Evolutionary conservation across 495 filamentous ascomycete genomes (phyloP).

Genomic region (Tetracladium setigerum): DNA sequence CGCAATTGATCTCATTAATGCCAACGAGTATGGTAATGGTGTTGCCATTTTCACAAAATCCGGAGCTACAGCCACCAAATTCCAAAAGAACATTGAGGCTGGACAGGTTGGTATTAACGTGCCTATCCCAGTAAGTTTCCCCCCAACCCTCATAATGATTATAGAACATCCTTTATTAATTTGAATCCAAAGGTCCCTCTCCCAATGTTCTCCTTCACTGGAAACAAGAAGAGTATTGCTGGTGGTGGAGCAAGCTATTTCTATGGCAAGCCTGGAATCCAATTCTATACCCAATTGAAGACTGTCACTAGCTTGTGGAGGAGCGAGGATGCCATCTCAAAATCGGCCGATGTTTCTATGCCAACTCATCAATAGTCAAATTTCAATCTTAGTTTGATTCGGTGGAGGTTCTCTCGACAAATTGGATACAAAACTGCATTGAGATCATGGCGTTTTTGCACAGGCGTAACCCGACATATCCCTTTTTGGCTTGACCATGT

Average conservation of each 20-base stretch:
- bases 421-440: too few relatives aligned
- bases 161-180: too few relatives aligned
- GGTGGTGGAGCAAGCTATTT: conserved; percentile 92
- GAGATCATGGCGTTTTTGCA: too few relatives aligned
- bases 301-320: conserved; percentile 93
- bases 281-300: conserved; percentile 96
- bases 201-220: conserved; percentile 96
- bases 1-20: conserved; percentile 56
- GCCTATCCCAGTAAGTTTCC: conserved; percentile 48
- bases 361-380: conserved; percentile 59
- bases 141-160: neutral
- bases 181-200: conserved; percentile 53
- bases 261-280: conserved; percentile 84
- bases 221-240: conserved; percentile 94
- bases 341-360: conserved; percentile 84
- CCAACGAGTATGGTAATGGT: conserved; percentile 61
- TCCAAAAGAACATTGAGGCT: conserved; percentile 60
- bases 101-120: conserved; percentile 79
- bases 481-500: too few relatives aligned
- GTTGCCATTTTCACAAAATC: conserved; percentile 57
- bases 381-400: neutral
- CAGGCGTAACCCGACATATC: too few relatives aligned
- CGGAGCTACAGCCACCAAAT: conserved; percentile 51
- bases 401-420: too few relatives aligned
- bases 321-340: conserved; percentile 71